A percentile compares a stretch with the other conserved stretches of the same genome.
Evolutionary conservation across 2,329 filamentous ascomycete genomes (phyloP).

Genomic region (Aspergillus fischeri): DNA sequence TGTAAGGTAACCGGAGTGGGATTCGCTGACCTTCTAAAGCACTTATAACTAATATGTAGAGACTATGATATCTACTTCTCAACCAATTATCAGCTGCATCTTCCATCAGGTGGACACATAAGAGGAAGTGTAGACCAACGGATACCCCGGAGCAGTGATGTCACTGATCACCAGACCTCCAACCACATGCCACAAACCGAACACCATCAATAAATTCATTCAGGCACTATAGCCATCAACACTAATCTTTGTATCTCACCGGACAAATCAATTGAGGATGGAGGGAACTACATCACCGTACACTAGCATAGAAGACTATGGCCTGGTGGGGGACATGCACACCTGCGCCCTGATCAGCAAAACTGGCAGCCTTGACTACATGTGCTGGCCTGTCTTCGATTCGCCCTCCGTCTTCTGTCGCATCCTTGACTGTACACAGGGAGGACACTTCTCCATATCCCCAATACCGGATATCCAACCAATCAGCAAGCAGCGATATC

Average conservation of each 20-base stretch:
- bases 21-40: no score
- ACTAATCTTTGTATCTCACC: neutral
- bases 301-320: conserved; percentile 66
- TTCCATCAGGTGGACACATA: no score
- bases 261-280: neutral
- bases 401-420: conserved; percentile 72
- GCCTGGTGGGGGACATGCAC: conserved; percentile 75
- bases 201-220: no score
- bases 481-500: conserved; percentile 70
- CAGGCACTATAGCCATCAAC: neutral
- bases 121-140: neutral
- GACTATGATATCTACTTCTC: no score
- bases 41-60: no score
- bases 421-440: conserved; percentile 68
- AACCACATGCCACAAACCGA: no score
- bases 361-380: conserved; percentile 69
- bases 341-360: conserved; percentile 71
- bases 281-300: conserved; percentile 10
- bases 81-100: no score
- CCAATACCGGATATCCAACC: conserved; percentile 43
- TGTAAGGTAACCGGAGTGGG: no score
- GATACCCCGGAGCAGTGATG: neutral
- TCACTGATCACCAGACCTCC: neutral
- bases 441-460: conserved; percentile 66
- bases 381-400: conserved; percentile 81